These are phyloP conservation scores for Saussurea involucrata DNA, from an alignment of 129 eudicot genomes.

Conservation along the genomic window DNA sequence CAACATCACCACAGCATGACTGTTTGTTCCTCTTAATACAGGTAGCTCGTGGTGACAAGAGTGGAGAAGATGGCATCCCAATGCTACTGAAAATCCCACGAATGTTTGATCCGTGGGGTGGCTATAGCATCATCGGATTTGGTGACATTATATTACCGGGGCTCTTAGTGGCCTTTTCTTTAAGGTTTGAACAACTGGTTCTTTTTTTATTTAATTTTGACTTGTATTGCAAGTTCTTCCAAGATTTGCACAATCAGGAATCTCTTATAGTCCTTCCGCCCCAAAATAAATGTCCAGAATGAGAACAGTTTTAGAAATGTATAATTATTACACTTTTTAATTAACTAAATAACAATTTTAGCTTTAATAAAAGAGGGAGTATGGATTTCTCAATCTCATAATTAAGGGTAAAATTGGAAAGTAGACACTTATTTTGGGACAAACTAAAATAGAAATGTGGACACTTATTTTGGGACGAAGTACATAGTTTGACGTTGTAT, in stretches of 20 bases:
- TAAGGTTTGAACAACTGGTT: constrained; percentile 51
- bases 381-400: background rate
- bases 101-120: constrained; percentile 99
- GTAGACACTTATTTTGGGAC: background rate
- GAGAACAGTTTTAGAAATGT: background rate
- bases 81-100: constrained; percentile 97
- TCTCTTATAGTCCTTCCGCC: background rate
- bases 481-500: background rate
- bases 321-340: background rate
- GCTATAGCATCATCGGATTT: constrained; percentile 96
- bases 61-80: constrained; percentile 99
- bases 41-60: constrained; percentile 99
- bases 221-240: background rate
- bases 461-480: background rate
- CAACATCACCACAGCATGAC: background rate
- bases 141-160: constrained; percentile 98
- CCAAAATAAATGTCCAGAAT: background rate
- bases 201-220: constrained; percentile 1
- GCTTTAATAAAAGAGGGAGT: background rate
- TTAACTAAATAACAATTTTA: background rate
- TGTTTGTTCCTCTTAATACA: constrained; percentile 15
- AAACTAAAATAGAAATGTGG: too few species aligned
- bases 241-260: background rate
- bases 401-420: background rate
- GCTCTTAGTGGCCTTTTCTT: constrained; percentile 78